A percentile compares a stretch with the other conserved stretches of the same genome.
Evolutionary conservation across 176 grass and related monocot genomes (phyloP).

Genomic region (Ananas comosus): DNA sequence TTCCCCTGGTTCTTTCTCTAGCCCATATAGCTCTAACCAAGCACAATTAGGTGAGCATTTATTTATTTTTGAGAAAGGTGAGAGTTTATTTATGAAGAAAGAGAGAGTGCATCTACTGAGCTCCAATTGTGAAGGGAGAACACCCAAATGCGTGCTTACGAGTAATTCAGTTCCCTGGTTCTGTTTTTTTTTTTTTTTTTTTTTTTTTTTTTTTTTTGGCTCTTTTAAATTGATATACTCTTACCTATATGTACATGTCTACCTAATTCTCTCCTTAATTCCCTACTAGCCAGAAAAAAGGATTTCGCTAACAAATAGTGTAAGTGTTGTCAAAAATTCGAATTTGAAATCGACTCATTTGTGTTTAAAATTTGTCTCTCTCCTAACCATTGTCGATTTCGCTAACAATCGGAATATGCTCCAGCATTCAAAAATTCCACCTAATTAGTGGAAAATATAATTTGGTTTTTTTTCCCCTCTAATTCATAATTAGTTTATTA

Average conservation of each 20-base stretch:
- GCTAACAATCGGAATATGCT: no score
- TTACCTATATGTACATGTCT: no score
- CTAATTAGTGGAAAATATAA: not conserved
- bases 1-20: not conserved
- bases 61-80: not conserved
- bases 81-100: constrained; percentile 4
- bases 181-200: not conserved
- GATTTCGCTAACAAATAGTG: no score
- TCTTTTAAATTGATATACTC: no score
- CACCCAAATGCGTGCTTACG: not conserved
- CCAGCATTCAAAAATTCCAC: not conserved
- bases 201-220: no score
- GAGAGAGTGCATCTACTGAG: constrained; percentile 5
- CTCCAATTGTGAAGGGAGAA: not conserved
- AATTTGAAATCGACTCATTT: no score
- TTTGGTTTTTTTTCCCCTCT: not conserved
- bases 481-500: not conserved
- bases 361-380: no score
- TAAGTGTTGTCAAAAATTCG: no score
- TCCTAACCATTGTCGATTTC: no score
- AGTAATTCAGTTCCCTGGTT: not conserved
- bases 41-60: constrained; percentile 8
- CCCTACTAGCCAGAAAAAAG: no score
- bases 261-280: no score
- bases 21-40: not conserved